Percentiles rank a stretch among this genome's conserved stretches.
Evolutionary conservation across 176 grass and related monocot genomes (phyloP).

Genomic region (Stipa capillata): DNA sequence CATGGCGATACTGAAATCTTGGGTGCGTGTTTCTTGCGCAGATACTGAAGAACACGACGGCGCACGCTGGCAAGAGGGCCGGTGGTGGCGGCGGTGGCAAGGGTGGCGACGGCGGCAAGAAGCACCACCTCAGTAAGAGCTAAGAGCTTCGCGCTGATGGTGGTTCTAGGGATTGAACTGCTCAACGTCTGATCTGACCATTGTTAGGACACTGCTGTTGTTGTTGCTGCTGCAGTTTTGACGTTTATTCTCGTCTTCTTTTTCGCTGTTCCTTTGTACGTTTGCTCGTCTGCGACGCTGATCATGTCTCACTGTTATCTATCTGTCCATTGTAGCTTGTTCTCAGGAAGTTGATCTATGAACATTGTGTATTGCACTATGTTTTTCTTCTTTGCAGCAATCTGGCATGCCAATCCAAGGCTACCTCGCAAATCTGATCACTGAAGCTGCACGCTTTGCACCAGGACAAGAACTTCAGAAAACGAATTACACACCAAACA

Average conservation of each 20-base stretch:
- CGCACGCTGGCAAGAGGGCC: slow-evolving; percentile 43
- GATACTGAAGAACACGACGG: slow-evolving; percentile 91
- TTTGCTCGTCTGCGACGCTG: background rate
- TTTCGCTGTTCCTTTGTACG: background rate
- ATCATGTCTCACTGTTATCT: background rate
- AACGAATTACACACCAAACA: too few relatives aligned
- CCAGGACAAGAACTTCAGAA: too few relatives aligned
- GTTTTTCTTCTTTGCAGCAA: background rate
- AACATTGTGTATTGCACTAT: slow-evolving; percentile 18
- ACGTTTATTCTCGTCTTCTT: background rate
- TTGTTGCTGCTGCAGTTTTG: slow-evolving; percentile 28
- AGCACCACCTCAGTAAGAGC: slow-evolving; percentile 46
- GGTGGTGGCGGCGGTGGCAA: slow-evolving; percentile 9
- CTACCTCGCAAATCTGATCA: background rate
- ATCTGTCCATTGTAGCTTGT: slow-evolving; percentile 2
- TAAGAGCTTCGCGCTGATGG: background rate
- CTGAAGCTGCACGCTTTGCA: background rate
- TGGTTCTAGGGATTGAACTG: background rate
- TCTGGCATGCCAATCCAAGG: background rate
- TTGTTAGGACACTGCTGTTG: slow-evolving; percentile 23
- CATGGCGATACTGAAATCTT: background rate
- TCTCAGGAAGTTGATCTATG: background rate
- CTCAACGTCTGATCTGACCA: slow-evolving; percentile 31
- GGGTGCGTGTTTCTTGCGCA: background rate
- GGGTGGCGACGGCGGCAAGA: slow-evolving; percentile 39